Percentiles rank a stretch among this genome's conserved stretches.
Evolutionary conservation across 805 yeast genomes (phyloP).

Genomic region (Peterozyma toletana): DNA sequence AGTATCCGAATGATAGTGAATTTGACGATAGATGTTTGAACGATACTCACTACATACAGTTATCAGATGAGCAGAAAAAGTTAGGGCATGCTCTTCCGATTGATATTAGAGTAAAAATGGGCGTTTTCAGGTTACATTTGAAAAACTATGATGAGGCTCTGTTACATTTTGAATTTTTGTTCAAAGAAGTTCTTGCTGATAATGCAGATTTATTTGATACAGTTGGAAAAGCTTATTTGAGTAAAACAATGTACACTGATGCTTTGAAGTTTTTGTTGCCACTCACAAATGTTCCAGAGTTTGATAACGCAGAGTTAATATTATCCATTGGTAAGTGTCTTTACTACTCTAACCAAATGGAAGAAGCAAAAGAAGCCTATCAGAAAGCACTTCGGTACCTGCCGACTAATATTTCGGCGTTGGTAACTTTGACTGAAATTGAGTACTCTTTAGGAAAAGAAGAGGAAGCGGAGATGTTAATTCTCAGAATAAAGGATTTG

Average conservation of each 20-base stretch:
- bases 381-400: constrained; percentile 43
- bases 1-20: constrained; percentile 63
- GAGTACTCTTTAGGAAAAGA: constrained; percentile 49
- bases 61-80: constrained; percentile 30
- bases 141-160: constrained; percentile 66
- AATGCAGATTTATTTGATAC: constrained; percentile 68
- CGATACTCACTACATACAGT: constrained; percentile 32
- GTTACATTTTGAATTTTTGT: constrained; percentile 55
- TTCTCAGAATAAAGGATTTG: constrained; percentile 22
- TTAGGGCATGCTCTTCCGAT: constrained; percentile 58
- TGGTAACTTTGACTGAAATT: constrained; percentile 74
- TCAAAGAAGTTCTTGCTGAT: constrained; percentile 49
- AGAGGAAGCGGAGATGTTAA: constrained; percentile 42
- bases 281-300: constrained; percentile 48
- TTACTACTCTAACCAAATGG: constrained; percentile 63
- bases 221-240: constrained; percentile 70
- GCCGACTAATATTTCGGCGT: constrained; percentile 63
- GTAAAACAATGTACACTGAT: constrained; percentile 61
- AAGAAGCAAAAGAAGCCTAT: constrained; percentile 56
- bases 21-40: constrained; percentile 67
- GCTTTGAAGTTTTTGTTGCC: constrained; percentile 64
- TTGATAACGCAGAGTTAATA: constrained; percentile 42
- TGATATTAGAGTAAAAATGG: constrained; percentile 80
- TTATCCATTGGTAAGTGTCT: constrained; percentile 70
- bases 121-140: constrained; percentile 60